Conservation (phyloP, 2,329 filamentous ascomycete genomes). For the Drechslerella coelobrocha region DNA sequence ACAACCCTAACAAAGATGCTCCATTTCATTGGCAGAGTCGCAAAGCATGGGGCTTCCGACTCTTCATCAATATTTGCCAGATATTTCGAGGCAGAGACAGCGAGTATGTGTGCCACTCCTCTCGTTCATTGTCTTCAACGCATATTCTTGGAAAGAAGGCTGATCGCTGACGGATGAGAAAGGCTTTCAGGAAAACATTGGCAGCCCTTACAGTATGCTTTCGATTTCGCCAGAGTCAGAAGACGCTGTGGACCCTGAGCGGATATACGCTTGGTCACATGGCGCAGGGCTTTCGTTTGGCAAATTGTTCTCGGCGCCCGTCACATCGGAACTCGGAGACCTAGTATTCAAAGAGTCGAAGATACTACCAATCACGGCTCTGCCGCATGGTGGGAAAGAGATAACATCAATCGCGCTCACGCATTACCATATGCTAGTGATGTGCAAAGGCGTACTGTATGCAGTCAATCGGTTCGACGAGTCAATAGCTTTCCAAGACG, state of each 20-base stretch:
- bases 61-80: slow-evolving; percentile 83
- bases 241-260: slow-evolving; percentile 69
- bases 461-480: slow-evolving; percentile 88
- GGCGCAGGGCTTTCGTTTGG: slow-evolving; percentile 87
- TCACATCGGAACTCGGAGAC: slow-evolving; percentile 70
- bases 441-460: slow-evolving; percentile 82
- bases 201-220: slow-evolving; percentile 52
- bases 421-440: slow-evolving; percentile 87
- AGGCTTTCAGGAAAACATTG: slow-evolving; percentile 52
- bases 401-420: slow-evolving; percentile 83
- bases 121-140: not conserved
- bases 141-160: too few species aligned
- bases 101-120: slow-evolving; percentile 48
- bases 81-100: slow-evolving; percentile 79
- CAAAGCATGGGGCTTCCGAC: slow-evolving; percentile 75
- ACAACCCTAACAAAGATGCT: slow-evolving; percentile 78
- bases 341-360: slow-evolving; percentile 81
- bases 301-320: slow-evolving; percentile 70
- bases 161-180: not conserved
- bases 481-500: slow-evolving; percentile 83
- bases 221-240: slow-evolving; percentile 54
- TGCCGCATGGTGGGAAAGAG: slow-evolving; percentile 67
- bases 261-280: slow-evolving; percentile 88
- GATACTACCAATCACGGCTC: slow-evolving; percentile 74
- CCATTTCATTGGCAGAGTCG: slow-evolving; percentile 80